Conservation (phyloP, 1,284 basidiomycete species). For the Rhodotorula sp. region DNA sequence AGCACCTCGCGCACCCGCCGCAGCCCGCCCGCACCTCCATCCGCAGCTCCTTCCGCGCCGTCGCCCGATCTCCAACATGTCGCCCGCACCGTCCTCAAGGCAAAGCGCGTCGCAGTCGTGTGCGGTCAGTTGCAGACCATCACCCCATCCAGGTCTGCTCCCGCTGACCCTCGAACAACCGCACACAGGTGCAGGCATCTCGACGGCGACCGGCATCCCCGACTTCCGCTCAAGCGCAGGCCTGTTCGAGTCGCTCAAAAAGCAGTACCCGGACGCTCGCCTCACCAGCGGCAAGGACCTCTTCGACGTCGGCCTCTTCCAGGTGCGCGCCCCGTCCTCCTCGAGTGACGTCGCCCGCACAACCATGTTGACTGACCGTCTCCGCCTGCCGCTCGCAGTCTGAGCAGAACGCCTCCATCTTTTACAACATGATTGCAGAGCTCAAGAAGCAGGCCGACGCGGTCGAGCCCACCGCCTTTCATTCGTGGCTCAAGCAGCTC, state of each 20-base stretch:
- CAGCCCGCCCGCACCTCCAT: neutral
- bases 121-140: conserved; percentile 63
- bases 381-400: conserved; percentile 54
- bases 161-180: neutral
- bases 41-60: neutral
- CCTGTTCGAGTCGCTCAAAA: conserved; percentile 73
- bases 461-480: conserved; percentile 81
- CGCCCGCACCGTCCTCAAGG: conserved; percentile 63
- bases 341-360: neutral
- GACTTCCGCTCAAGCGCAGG: conserved; percentile 86
- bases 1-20: neutral
- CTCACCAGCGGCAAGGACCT: conserved; percentile 80
- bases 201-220: conserved; percentile 84
- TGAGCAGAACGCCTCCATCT: conserved; percentile 71
- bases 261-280: conserved; percentile 71
- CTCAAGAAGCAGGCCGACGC: conserved; percentile 71
- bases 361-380: conserved; percentile 40
- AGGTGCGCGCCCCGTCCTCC: conserved; percentile 60
- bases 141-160: neutral
- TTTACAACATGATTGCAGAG: conserved; percentile 85
- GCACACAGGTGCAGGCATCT: conserved; percentile 76
- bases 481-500: conserved; percentile 70
- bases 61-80: conserved; percentile 22
- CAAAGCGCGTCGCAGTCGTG: conserved; percentile 78
- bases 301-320: conserved; percentile 87